phyloP scores from a whole-genome alignment of 306 rosid genomes.

The Quercus gilva region DNA sequence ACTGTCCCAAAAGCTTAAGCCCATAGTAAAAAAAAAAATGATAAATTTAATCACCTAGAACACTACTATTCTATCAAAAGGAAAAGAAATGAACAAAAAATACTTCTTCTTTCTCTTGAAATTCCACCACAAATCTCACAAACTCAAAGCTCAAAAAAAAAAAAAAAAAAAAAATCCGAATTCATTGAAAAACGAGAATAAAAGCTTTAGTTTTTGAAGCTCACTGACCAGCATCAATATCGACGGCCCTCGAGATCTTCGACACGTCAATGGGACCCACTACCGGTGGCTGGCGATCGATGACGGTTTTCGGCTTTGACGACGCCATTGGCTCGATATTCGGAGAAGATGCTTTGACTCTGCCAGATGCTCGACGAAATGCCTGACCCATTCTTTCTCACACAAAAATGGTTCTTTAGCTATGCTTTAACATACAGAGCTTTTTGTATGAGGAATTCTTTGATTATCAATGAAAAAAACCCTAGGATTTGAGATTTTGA shows the following conservation, averaged over 20 bases:
- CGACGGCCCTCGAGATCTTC: conserved; percentile 37
- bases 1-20: too few relatives aligned
- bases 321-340: conserved; percentile 40
- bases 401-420: not conserved
- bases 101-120: too few relatives aligned
- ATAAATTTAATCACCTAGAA: too few relatives aligned
- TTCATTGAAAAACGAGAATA: too few relatives aligned
- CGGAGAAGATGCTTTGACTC: conserved; percentile 49
- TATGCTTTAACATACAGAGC: not conserved
- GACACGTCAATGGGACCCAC: conserved; percentile 26
- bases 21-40: too few relatives aligned
- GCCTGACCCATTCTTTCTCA: conserved; percentile 81
- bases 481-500: not conserved
- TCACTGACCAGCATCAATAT: conserved; percentile 40
- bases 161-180: too few relatives aligned
- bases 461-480: not conserved
- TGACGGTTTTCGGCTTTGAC: conserved; percentile 41
- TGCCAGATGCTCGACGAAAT: conserved; percentile 93
- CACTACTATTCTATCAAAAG: not conserved
- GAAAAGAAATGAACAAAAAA: not conserved
- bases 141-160: not conserved
- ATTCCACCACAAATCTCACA: not conserved
- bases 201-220: too few relatives aligned
- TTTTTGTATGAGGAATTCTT: not conserved
- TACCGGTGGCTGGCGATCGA: conserved; percentile 49